Evolutionary conservation across 768 basidiomycete genomes (phyloP).

Genomic region (Tylopilus subfusipes): DNA sequence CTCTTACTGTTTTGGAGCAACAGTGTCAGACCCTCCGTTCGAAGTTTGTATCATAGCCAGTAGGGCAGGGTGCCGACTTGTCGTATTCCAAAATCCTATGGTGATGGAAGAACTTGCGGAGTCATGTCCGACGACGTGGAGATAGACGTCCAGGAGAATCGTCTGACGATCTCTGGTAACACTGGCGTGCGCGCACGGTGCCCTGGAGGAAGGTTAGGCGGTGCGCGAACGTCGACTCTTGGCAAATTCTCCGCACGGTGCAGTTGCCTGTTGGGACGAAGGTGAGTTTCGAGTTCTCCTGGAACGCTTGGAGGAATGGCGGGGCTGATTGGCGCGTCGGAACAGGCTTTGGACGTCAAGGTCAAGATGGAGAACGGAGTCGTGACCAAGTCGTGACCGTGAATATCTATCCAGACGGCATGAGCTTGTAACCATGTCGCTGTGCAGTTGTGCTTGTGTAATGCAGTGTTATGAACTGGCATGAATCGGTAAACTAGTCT

Average conservation of each 20-base stretch:
- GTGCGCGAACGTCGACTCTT: neutral
- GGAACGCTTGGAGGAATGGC: neutral
- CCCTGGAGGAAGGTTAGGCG: neutral
- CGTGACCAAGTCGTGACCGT: neutral
- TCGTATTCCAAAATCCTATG: too few relatives aligned
- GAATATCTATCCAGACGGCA: neutral
- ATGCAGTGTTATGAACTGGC: neutral
- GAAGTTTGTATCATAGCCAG: too few relatives aligned
- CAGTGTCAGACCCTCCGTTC: too few relatives aligned
- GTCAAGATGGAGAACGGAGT: neutral
- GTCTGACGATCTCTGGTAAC: neutral
- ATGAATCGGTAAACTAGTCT: neutral
- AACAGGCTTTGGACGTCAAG: neutral
- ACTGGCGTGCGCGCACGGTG: neutral
- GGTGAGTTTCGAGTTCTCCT: neutral
- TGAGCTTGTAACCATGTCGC: neutral
- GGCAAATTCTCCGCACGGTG: neutral
- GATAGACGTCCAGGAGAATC: neutral
- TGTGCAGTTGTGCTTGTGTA: neutral
- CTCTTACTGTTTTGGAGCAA: too few relatives aligned
- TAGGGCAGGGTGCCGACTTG: too few relatives aligned
- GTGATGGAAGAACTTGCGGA: too few relatives aligned
- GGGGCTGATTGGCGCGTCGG: neutral
- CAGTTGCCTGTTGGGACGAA: neutral
- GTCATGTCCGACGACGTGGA: neutral